phyloP scores from a whole-genome alignment of 2,329 filamentous ascomycete species.

The Alternaria dauci region DNA sequence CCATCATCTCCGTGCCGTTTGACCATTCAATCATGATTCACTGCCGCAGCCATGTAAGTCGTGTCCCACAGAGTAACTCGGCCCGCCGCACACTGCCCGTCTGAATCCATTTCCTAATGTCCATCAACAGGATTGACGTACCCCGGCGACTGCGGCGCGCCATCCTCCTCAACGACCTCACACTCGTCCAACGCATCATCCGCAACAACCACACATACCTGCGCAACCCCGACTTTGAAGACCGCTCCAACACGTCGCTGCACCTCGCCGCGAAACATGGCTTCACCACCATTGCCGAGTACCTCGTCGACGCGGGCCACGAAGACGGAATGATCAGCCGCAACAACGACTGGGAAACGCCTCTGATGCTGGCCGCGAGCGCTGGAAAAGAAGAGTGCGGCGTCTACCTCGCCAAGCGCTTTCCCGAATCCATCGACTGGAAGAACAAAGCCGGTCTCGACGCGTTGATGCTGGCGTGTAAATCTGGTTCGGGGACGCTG shows the following conservation, averaged over 20 bases:
- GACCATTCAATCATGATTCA: constrained; percentile 33
- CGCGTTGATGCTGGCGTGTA: constrained; percentile 59
- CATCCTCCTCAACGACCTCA: constrained; percentile 76
- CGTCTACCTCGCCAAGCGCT: constrained; percentile 71
- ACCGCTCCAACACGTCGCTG: constrained; percentile 82
- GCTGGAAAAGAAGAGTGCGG: constrained; percentile 77
- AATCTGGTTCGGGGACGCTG: constrained; percentile 52
- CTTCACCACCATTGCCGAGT: constrained; percentile 71
- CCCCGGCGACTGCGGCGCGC: constrained; percentile 81
- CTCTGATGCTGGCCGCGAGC: constrained; percentile 78
- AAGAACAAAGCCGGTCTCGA: constrained; percentile 74
- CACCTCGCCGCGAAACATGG: constrained; percentile 82
- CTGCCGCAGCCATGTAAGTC: constrained; percentile 34
- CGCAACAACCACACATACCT: constrained; percentile 74
- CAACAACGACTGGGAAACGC: constrained; percentile 82
- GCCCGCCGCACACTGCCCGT: neutral
- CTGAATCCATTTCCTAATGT: constrained; percentile 4
- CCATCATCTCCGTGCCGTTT: constrained; percentile 7
- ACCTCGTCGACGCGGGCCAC: constrained; percentile 77
- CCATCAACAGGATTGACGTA: constrained; percentile 72
- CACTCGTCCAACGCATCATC: constrained; percentile 79
- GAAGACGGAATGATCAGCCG: constrained; percentile 76
- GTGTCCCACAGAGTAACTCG: neutral
- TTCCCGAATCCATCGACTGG: constrained; percentile 69
- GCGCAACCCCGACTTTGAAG: constrained; percentile 79